Base-by-base conservation (phyloP, 1,284 basidiomycete species). In the Malassezia arunalokei region DNA sequence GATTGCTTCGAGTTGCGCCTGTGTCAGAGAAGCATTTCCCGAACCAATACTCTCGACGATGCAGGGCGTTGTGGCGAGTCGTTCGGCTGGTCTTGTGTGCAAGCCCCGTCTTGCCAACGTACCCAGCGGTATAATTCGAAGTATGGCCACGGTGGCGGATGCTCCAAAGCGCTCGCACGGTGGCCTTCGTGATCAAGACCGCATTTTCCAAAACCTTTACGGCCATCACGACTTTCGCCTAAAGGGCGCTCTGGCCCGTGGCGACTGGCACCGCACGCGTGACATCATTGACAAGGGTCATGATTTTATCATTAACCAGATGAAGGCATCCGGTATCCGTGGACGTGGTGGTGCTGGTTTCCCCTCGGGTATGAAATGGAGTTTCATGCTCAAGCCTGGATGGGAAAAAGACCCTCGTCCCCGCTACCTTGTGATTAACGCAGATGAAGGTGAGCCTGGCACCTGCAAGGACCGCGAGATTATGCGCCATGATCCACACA, bases 391-490 rank as follows among this genome's bases (percentile, higher is more conserved):
- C 79, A 96, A 96, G 77, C 92, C 91, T 29, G 85, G 85, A 40
- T 96, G 92, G 91, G 83, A 98, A 78, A 86, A 89, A 73, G 92
- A 96, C 74, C 81, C 81, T 56, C 80, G 89, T 53, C 91, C 91
- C 14, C 83, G 92, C 41, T 96, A 96, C 74, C 82, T 96, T 14
- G 92, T 96, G 57, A 87, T 98, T 71, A 96, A 98, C 75, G 92
- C 92, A 39, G 92, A 96, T 72, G 92, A 98, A 77, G 92, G 92
- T 57, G 92, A 98, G 76, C 94, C 92, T 1, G 92, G 92, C 30
- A 98, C 94, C 3, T 96, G 92, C 81, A 98, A 96, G 77, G 92
- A 96, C 76, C 85, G 92, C 43, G 92, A 98, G 76, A 96, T 96
- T 70, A 80, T 96, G 74, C 86, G 94, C 54, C 91, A 91, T 31